Percentiles rank a stretch among this genome's conserved stretches.
Evolutionary conservation across 495 filamentous ascomycete genomes (phyloP).

Genomic region (Aspergillus nidulans): DNA sequence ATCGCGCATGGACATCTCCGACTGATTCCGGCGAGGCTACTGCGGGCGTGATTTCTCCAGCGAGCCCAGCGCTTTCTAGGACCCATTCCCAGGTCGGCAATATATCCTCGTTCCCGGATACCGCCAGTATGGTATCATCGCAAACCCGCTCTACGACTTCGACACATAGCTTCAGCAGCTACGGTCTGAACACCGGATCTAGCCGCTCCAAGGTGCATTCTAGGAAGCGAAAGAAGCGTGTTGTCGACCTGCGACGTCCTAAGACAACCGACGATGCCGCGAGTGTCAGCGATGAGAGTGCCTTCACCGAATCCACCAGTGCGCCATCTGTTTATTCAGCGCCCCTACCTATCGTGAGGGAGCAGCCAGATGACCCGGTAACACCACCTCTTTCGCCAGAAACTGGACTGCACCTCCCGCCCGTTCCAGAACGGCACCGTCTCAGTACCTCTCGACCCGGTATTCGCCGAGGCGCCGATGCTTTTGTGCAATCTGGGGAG

Average conservation of each 20-base stretch:
- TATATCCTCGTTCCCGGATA: conserved; percentile 50
- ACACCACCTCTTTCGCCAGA: conserved; percentile 41
- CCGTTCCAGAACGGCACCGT: conserved; percentile 38
- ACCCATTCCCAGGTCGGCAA: conserved; percentile 59
- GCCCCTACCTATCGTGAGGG: conserved; percentile 37
- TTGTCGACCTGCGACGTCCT: conserved; percentile 78
- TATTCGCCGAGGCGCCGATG: conserved; percentile 13
- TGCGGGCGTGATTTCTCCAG: conserved; percentile 51
- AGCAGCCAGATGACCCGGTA: conserved; percentile 42
- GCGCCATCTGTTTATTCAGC: conserved; percentile 41
- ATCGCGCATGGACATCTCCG: conserved; percentile 85
- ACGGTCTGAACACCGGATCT: conserved; percentile 61
- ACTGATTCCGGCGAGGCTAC: conserved; percentile 62
- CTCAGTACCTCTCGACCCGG: conserved; percentile 28
- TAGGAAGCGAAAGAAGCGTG: conserved; percentile 84
- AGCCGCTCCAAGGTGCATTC: conserved; percentile 60
- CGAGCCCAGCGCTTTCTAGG: conserved; percentile 49
- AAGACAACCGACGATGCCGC: conserved; percentile 54
- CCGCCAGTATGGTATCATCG: conserved; percentile 38
- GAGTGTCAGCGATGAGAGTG: conserved; percentile 49
- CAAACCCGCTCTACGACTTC: conserved; percentile 35
- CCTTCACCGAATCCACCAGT: conserved; percentile 35
- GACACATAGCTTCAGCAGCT: conserved; percentile 34
- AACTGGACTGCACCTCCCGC: conserved; percentile 29
- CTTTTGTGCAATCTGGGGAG: conserved; percentile 20